phyloP scores from a whole-genome alignment of 1,139 yeast genomes.

The Meyerozyma carpophila region DNA sequence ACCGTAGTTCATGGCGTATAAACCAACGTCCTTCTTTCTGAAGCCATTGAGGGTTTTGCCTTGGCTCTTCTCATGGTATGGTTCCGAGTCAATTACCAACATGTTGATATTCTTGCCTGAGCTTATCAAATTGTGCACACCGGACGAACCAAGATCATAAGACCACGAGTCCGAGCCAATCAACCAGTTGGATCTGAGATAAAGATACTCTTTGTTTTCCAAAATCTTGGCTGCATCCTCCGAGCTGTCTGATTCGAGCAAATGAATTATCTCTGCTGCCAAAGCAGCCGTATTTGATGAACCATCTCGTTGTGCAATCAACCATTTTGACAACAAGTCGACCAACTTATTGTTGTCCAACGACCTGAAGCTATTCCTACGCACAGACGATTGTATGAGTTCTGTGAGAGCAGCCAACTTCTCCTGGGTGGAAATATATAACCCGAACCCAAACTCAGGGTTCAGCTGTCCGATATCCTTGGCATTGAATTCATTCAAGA shows the following conservation, averaged over 20 bases:
- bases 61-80: conserved; percentile 44
- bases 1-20: conserved; percentile 93
- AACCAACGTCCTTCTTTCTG: conserved; percentile 89
- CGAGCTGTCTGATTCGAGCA: conserved; percentile 39
- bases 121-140: conserved; percentile 79
- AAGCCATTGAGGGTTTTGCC: conserved; percentile 25
- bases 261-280: conserved; percentile 30
- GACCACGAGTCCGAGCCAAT: conserved; percentile 96
- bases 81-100: conserved; percentile 87
- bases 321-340: conserved; percentile 66
- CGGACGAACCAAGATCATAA: conserved; percentile 86
- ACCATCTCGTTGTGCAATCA: conserved; percentile 37
- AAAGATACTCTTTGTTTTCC: conserved; percentile 39
- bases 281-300: conserved; percentile 14
- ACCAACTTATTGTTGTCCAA: conserved; percentile 45
- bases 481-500: conserved; percentile 49
- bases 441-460: conserved; percentile 90
- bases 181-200: conserved; percentile 63
- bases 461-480: conserved; percentile 39
- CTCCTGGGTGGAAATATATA: conserved; percentile 52
- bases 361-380: conserved; percentile 42
- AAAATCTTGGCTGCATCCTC: conserved; percentile 41
- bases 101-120: conserved; percentile 77
- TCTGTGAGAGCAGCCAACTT: conserved; percentile 42
- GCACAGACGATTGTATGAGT: conserved; percentile 46